Evolutionary conservation across 176 grass and related monocot genomes (phyloP).

Genomic region (Carex myosuroides): DNA sequence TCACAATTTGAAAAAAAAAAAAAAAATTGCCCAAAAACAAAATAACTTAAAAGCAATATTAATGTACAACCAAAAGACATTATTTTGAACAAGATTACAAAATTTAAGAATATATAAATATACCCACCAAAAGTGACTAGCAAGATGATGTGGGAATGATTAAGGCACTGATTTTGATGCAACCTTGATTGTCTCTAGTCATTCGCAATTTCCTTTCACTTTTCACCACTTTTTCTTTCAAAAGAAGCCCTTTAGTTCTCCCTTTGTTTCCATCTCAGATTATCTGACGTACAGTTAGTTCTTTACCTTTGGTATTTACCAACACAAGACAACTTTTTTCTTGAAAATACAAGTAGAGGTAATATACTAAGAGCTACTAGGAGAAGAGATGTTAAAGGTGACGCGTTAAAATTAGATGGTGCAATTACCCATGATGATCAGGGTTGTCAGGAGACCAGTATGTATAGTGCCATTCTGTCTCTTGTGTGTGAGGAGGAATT

Average conservation of each 20-base stretch:
- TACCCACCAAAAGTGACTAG: constrained; percentile 39
- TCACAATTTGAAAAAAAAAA: constrained; percentile 2
- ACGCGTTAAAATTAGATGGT: constrained; percentile 22
- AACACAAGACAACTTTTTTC: constrained; percentile 50
- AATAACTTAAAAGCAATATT: constrained; percentile 18
- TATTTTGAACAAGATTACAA: constrained; percentile 42
- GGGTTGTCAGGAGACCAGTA: constrained; percentile 90
- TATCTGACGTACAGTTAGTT: constrained; percentile 14
- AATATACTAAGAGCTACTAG: constrained; percentile 19
- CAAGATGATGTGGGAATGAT: constrained; percentile 43
- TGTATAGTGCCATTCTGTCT: constrained; percentile 93
- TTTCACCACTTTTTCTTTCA: constrained; percentile 26
- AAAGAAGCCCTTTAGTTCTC: constrained; percentile 20
- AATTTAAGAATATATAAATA: constrained; percentile 44
- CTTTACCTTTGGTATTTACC: constrained; percentile 26
- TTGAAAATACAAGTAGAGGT: constrained; percentile 23
- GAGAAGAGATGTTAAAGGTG: constrained; percentile 17
- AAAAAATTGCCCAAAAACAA: constrained; percentile 11
- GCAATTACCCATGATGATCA: constrained; percentile 97
- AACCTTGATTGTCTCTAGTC: constrained; percentile 46
- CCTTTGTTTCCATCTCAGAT: constrained; percentile 24
- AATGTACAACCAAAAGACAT: constrained; percentile 56
- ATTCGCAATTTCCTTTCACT: constrained; percentile 37
- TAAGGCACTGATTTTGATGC: constrained; percentile 42
- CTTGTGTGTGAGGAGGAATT: constrained; percentile 80